Percentiles rank a stretch among this genome's conserved stretches.
Conservation (phyloP, 169 alveolate species). For the Plasmodium berghei region DNA sequence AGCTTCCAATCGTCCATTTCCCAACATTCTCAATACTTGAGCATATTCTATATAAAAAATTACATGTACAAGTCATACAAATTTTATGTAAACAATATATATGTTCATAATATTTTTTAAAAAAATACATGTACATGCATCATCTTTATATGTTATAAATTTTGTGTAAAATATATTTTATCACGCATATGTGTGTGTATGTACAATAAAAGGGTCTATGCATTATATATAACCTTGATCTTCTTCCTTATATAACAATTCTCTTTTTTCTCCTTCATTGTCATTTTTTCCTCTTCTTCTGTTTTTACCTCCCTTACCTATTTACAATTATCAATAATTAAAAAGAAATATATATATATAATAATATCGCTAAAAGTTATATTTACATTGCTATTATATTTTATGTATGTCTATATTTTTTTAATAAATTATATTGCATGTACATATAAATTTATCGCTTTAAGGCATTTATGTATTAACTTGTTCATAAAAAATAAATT, state of each 20-base stretch:
- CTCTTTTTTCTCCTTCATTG: constrained; percentile 95
- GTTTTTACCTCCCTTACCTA: constrained; percentile 98
- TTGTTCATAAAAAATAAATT: too few species aligned
- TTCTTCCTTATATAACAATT: constrained; percentile 95
- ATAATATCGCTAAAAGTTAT: not conserved
- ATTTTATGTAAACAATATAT: not conserved
- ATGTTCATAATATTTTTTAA: too few species aligned
- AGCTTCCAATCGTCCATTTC: constrained; percentile 98
- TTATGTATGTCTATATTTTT: not conserved
- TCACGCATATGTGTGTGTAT: not conserved
- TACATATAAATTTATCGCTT: not conserved
- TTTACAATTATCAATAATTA: constrained; percentile 12
- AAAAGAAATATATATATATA: constrained; percentile 9
- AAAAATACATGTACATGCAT: not conserved
- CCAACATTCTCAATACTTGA: constrained; percentile 97
- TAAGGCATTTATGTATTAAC: too few species aligned
- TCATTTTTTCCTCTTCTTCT: constrained; percentile 97
- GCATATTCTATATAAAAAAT: constrained; percentile 91
- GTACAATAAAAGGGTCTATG: too few species aligned
- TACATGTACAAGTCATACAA: constrained; percentile 1
- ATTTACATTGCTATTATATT: too few species aligned
- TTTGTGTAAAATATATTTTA: not conserved
- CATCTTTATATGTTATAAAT: not conserved
- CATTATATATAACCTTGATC: constrained; percentile 90
- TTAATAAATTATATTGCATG: not conserved